phyloP scores from a whole-genome alignment of 345 rosid species.

The Physaria fendleri region DNA sequence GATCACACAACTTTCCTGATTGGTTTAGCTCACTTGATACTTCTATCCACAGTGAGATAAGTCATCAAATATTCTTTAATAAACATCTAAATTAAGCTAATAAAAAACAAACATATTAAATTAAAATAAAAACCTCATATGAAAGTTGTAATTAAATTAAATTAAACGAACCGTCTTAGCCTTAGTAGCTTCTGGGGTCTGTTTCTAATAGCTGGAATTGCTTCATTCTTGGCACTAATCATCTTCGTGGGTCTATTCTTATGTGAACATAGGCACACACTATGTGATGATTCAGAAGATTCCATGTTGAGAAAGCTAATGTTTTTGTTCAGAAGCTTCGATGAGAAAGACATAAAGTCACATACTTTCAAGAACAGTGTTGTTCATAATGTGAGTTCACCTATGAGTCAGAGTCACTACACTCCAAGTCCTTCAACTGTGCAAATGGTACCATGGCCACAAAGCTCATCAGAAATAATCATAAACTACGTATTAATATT shows the following conservation, averaged over 20 bases:
- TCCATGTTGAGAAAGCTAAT: conserved; percentile 29
- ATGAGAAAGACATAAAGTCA: conserved; percentile 31
- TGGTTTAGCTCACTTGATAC: too few species aligned
- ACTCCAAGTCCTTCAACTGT: conserved; percentile 10
- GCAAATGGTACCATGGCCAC: conserved; percentile 3
- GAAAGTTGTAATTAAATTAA: too few species aligned
- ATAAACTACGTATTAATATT: too few species aligned
- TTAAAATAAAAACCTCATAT: too few species aligned
- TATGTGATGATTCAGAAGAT: conserved; percentile 7
- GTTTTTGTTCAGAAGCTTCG: conserved; percentile 19
- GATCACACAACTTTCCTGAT: too few species aligned
- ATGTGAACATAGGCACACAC: conserved; percentile 1
- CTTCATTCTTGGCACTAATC: conserved; percentile 30
- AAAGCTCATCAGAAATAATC: conserved; percentile 4
- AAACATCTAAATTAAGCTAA: too few species aligned
- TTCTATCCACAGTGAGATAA: too few species aligned
- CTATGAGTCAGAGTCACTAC: conserved; percentile 5
- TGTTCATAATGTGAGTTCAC: conserved; percentile 18
- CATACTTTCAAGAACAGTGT: conserved; percentile 23
- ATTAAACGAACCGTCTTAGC: conserved; percentile 31
- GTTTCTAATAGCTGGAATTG: conserved; percentile 35
- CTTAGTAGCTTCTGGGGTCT: conserved; percentile 40
- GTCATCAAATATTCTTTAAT: too few species aligned
- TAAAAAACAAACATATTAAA: too few species aligned
- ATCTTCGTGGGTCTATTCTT: conserved; percentile 11